A percentile compares a stretch with the other conserved stretches of the same genome.
These are phyloP conservation scores for Paramecium tetraurelia DNA, from an alignment of 73 alveolate species.

Conservation along the genomic window DNA sequence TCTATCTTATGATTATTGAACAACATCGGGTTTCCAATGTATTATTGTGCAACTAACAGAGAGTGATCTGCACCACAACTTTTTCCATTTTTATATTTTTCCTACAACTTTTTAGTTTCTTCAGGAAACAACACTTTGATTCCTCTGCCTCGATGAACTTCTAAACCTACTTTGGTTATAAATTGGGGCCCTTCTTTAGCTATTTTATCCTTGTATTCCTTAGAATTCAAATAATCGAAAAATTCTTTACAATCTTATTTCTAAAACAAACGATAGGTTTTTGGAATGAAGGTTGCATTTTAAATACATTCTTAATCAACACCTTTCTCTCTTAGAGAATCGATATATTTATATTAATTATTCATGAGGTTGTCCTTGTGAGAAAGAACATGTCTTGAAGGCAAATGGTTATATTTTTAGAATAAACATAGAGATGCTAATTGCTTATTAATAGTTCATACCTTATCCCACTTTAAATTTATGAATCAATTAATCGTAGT, in stretches of 20 bases:
- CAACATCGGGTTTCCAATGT: conserved; percentile 33
- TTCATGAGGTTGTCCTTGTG: not conserved
- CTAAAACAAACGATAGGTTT: conserved; percentile 12
- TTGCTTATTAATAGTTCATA: not conserved
- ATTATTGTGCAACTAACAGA: conserved; percentile 21
- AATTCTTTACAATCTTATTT: conserved; percentile 37
- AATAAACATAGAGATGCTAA: conserved; percentile 9
- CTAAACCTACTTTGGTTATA: conserved; percentile 43
- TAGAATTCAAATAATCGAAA: not conserved
- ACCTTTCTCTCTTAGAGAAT: not conserved
- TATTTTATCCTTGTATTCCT: not conserved
- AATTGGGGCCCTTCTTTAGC: conserved; percentile 48
- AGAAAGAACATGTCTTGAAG: not conserved
- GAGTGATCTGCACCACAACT: not conserved
- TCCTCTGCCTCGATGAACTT: conserved; percentile 60
- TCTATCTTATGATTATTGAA: conserved; percentile 40
- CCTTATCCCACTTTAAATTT: not conserved
- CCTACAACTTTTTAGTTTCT: not conserved
- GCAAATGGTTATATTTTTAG: conserved; percentile 13
- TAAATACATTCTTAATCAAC: not conserved
- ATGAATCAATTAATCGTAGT: not conserved
- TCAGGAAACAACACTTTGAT: conserved; percentile 1
- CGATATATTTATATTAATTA: not conserved
- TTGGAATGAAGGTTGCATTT: conserved; percentile 45
- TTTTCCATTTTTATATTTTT: not conserved